These are phyloP conservation scores for Orbilia javanica DNA, from an alignment of 2,329 filamentous ascomycete species.

Conservation along the genomic window DNA sequence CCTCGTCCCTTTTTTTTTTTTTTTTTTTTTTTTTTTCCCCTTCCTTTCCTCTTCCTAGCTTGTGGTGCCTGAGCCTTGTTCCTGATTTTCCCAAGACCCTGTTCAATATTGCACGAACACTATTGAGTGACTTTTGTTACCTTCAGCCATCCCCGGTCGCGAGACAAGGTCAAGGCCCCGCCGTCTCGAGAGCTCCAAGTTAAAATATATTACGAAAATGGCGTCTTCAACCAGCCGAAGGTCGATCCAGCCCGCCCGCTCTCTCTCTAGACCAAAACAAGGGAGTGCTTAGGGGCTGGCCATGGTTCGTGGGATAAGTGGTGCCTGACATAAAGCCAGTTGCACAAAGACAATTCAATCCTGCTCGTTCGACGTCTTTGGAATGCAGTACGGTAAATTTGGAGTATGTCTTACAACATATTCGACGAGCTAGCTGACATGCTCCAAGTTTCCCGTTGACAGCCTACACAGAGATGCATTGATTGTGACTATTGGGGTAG, in stretches of 20 bases:
- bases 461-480: neutral
- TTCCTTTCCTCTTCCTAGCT: too few relatives aligned
- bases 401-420: neutral
- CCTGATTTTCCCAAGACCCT: slow-evolving; percentile 39
- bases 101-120: slow-evolving; percentile 14
- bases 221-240: slow-evolving; percentile 45
- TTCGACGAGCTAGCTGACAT: neutral
- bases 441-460: neutral
- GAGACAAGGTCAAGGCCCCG: slow-evolving; percentile 8
- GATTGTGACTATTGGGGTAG: neutral
- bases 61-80: slow-evolving; percentile 35
- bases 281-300: neutral
- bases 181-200: slow-evolving; percentile 42
- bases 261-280: too few relatives aligned
- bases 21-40: too few relatives aligned
- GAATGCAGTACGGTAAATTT: neutral
- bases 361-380: neutral
- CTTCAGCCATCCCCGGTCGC: slow-evolving; percentile 7
- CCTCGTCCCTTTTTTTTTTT: too few relatives aligned
- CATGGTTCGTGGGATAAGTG: slow-evolving; percentile 28
- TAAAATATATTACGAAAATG: slow-evolving; percentile 51
- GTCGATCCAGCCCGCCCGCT: slow-evolving; percentile 34
- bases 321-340: slow-evolving; percentile 50
- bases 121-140: slow-evolving; percentile 54
- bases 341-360: slow-evolving; percentile 25